A percentile compares a stretch with the other conserved stretches of the same genome.
phyloP scores from a whole-genome alignment of 2,329 filamentous ascomycete genomes.

The Teratosphaeria epicoccoides region DNA sequence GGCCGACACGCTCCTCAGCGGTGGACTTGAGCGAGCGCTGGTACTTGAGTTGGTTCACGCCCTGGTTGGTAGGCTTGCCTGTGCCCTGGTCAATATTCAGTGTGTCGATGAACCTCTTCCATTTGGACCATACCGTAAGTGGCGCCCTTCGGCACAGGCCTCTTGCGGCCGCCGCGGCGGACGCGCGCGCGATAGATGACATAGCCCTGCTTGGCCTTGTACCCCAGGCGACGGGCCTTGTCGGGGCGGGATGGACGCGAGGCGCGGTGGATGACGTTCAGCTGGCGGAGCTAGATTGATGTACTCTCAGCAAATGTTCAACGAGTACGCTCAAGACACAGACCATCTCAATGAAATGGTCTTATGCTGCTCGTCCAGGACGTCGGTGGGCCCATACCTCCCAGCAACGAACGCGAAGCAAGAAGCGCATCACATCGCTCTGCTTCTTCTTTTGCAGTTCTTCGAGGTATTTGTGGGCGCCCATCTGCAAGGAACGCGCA shows the following conservation, averaged over 20 bases:
- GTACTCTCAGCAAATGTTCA: conserved; percentile 99
- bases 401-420: conserved; percentile 99
- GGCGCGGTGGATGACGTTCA: conserved; percentile 99
- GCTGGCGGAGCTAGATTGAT: conserved; percentile 98
- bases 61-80: conserved; percentile 99
- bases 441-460: conserved; percentile 99
- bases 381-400: conserved; percentile 53
- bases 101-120: not conserved
- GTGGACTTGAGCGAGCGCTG: conserved; percentile 96
- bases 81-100: conserved; percentile 13
- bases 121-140: conserved; percentile 69
- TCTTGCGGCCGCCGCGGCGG: conserved; percentile 97
- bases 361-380: conserved; percentile 24
- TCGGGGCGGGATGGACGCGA: conserved; percentile 96
- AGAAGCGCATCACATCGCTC: conserved; percentile 99
- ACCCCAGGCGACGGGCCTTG: conserved; percentile 99
- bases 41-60: conserved; percentile 99
- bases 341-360: conserved; percentile 9
- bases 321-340: conserved; percentile 66
- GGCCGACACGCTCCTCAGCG: conserved; percentile 99
- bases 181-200: conserved; percentile 99
- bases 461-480: conserved; percentile 99
- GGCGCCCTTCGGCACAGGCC: conserved; percentile 90
- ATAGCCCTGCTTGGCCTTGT: conserved; percentile 99
- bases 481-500: conserved; percentile 58